These are phyloP conservation scores for Plantago ovata DNA, from an alignment of 257 asterid genomes.

Conservation along the genomic window DNA sequence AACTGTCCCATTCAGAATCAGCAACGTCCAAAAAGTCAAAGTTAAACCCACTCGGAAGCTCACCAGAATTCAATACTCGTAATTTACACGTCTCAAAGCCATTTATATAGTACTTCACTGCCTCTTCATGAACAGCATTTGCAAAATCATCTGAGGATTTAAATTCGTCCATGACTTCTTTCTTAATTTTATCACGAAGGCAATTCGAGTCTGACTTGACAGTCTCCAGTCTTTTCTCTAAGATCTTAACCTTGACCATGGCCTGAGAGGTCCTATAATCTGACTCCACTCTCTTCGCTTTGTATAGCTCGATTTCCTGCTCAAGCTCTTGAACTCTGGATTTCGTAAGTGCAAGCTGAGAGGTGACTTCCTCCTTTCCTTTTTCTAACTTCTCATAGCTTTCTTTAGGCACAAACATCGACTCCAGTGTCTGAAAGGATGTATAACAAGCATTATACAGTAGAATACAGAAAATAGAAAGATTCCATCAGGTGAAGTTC, in stretches of 20 bases:
- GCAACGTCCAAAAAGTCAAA: too few relatives aligned
- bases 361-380: neutral
- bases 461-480: neutral
- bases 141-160: too few relatives aligned
- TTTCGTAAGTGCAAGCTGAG: neutral
- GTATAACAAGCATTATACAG: neutral
- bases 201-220: neutral
- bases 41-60: too few relatives aligned
- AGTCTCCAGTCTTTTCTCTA: neutral
- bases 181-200: neutral
- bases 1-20: too few relatives aligned
- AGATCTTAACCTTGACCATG: neutral
- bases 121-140: neutral
- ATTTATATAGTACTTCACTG: too few relatives aligned
- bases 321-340: neutral
- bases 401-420: neutral
- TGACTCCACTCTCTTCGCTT: neutral
- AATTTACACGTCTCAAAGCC: too few relatives aligned
- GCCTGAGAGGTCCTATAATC: neutral
- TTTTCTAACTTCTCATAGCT: neutral
- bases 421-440: neutral
- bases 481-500: too few relatives aligned
- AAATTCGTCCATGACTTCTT: neutral
- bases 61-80: too few relatives aligned
- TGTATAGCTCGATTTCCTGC: neutral